Base-by-base conservation (phyloP, 164 flowering plant species). In the Stephania yunnanensis region DNA sequence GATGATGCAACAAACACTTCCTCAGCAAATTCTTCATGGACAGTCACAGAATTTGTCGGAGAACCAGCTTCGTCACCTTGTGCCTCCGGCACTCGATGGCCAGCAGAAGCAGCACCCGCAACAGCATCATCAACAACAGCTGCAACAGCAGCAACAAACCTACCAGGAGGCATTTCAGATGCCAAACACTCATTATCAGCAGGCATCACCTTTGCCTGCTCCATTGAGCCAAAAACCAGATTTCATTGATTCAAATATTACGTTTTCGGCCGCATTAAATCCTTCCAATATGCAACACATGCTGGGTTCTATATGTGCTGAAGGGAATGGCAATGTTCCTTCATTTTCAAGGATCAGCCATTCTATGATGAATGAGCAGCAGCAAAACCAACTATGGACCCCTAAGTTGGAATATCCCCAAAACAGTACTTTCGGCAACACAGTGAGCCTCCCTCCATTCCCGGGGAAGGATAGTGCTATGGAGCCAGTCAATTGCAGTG, bases 121-220 rank as follows among this genome's bases (percentile, higher is more conserved):
- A 19, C 88, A 76, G 45, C 84, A 81, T 69, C 83, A 84, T 48
- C 53, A 48, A 8, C 42, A 36, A 36, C 42, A 36, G 42, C 42
- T 36, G 42, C 84, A 74, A 20, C 88, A 76, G 46, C 84, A 81
- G 69, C 83, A 84, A 30, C 83, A 80, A 19, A 72, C 76, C 44
- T 84, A 82, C 78, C 87, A 83, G 31, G 87, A 86, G 46, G 76
- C 88, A 42, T 85, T 82, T 79, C 86, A 83, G 70, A 78, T 85
- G 80, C 86, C 83, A 68, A 82, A 75, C 70, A 85, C 82, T 69
- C 91, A 83, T 68, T 90, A 85, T 31, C 88, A 86, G 72, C 90
- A 81, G 72, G 87, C 83, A 61, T 50, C 85, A 19, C 79, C 85
- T 73, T 71, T 85, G 76, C 81, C 87, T 6, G 81, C 91, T 48